Evolutionary conservation across 768 basidiomycete species (phyloP).

Genomic region (Auriscalpium vulgare): DNA sequence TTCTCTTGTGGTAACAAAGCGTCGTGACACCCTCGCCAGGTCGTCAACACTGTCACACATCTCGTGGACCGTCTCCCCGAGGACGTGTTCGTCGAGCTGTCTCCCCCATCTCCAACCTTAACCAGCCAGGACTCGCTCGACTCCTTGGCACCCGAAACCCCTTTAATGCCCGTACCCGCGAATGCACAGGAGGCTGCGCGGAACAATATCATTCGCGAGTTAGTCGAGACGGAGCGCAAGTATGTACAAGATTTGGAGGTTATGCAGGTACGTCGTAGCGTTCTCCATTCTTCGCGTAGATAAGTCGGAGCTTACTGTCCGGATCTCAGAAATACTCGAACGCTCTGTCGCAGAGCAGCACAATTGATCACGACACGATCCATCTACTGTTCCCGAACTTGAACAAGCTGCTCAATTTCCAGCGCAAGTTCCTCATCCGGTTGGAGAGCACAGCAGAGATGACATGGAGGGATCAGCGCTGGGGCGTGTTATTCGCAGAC

Average conservation of each 20-base stretch:
- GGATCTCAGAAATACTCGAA: conserved; percentile 75
- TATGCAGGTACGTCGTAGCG: conserved; percentile 66
- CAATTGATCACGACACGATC: conserved; percentile 91
- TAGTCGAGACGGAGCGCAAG: conserved; percentile 92
- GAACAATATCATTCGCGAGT: conserved; percentile 77
- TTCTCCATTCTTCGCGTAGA: not conserved
- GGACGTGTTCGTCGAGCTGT: conserved; percentile 53
- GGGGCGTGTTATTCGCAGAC: conserved; percentile 80
- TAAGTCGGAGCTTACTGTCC: conserved; percentile 7
- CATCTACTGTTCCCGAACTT: conserved; percentile 93
- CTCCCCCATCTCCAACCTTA: conserved; percentile 40
- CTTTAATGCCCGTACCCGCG: conserved; percentile 32
- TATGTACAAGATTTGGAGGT: conserved; percentile 95
- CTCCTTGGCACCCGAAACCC: conserved; percentile 40
- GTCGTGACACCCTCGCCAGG: conserved; percentile 36
- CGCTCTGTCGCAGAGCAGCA: conserved; percentile 70
- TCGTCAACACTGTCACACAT: conserved; percentile 81
- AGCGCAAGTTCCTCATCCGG: conserved; percentile 86
- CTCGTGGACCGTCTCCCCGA: conserved; percentile 72
- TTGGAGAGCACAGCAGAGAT: conserved; percentile 80
- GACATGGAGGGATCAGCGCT: conserved; percentile 78
- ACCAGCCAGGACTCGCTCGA: conserved; percentile 54
- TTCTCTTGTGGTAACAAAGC: not conserved
- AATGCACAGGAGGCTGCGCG: conserved; percentile 60
- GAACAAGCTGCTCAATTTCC: conserved; percentile 93